A percentile compares a stretch with the other conserved stretches of the same genome.
Evolutionary conservation across 305 asterid species (phyloP).

Genomic region (Rubia peregrina): DNA sequence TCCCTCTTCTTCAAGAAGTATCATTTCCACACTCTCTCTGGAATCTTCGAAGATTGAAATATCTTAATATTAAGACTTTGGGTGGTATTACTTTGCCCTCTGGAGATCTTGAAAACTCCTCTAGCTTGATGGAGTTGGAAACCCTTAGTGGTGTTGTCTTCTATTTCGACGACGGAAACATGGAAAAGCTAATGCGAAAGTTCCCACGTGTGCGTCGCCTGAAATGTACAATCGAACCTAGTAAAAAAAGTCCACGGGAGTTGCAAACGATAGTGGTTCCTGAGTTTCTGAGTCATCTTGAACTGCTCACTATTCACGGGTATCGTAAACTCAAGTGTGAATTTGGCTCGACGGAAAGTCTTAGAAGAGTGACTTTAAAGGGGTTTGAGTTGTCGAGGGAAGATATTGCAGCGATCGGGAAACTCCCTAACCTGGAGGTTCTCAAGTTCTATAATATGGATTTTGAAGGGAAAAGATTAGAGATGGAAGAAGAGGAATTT

Average conservation of each 20-base stretch:
- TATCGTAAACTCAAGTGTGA: no score
- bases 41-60: background rate
- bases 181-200: background rate
- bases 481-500: background rate
- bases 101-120: background rate
- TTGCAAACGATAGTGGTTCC: background rate
- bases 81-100: background rate
- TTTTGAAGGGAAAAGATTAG: background rate
- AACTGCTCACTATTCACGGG: background rate
- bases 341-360: no score
- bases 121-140: background rate
- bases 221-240: background rate
- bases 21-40: background rate
- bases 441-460: no score
- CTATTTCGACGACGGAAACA: background rate
- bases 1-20: no score
- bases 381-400: background rate
- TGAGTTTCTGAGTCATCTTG: background rate
- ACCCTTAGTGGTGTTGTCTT: background rate
- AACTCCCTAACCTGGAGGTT: background rate
- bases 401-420: background rate
- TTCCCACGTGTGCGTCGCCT: no score
- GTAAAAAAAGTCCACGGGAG: background rate
- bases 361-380: background rate
- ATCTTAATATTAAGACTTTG: background rate